Percentiles rank a stretch among this genome's conserved stretches.
Conservation (phyloP, 2,329 filamentous ascomycete species). For the Pseudogymnoascus verrucosus region DNA sequence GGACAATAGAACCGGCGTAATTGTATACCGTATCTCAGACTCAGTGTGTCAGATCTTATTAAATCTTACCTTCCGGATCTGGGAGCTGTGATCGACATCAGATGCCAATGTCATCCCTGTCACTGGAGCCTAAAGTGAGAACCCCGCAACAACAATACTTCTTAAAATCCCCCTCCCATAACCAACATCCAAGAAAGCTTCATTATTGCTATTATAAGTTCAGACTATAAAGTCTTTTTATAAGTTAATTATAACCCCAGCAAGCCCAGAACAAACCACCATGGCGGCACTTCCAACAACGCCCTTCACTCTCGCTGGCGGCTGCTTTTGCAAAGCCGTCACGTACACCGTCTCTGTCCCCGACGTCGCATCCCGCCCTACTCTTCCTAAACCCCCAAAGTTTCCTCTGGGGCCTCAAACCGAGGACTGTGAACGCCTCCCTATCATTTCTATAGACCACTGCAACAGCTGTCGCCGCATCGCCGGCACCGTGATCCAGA, state of each 20-base stretch:
- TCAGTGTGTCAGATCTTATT: not conserved
- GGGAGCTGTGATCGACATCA: not conserved
- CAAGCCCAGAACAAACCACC: not conserved
- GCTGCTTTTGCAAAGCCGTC: constrained; percentile 26
- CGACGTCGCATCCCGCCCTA: constrained; percentile 15
- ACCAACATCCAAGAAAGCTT: not conserved
- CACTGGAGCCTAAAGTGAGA: not conserved
- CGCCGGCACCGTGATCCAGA: constrained; percentile 19
- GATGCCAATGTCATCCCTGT: not conserved
- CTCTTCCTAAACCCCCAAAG: not conserved
- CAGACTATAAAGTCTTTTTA: not conserved
- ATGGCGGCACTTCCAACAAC: constrained; percentile 11
- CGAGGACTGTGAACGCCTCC: constrained; percentile 17
- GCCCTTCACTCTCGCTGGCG: constrained; percentile 20
- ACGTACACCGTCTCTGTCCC: constrained; percentile 23
- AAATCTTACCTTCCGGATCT: not conserved
- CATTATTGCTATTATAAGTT: not conserved
- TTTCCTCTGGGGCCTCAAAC: constrained; percentile 13
- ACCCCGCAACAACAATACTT: not conserved
- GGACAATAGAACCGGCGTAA: not conserved
- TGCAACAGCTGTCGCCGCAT: constrained; percentile 22
- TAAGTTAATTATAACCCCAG: not conserved
- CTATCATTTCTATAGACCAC: constrained; percentile 23
- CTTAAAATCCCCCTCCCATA: not conserved
- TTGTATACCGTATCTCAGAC: not conserved